A percentile compares a stretch with the other conserved stretches of the same genome.
Evolutionary conservation across 768 basidiomycete genomes (phyloP).

Genomic region (Lactifluus rugatus): DNA sequence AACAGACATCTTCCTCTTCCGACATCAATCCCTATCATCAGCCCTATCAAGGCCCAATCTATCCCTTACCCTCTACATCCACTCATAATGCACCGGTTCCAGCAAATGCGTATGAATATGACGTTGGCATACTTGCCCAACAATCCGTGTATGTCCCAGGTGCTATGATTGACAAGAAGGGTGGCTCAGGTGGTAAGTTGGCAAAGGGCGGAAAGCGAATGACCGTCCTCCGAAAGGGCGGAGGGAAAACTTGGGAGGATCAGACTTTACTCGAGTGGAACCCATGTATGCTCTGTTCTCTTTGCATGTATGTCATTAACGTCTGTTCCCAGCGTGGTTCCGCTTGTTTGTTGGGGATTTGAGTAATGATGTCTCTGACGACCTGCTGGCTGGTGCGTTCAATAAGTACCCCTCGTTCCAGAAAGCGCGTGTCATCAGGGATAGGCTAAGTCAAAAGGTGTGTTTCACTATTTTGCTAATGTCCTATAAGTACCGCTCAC

Average conservation of each 20-base stretch:
- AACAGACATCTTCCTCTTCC: constrained; percentile 16
- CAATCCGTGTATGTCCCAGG: constrained; percentile 90
- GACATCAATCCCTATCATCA: constrained; percentile 79
- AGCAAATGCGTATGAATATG: constrained; percentile 87
- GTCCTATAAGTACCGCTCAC: constrained; percentile 12
- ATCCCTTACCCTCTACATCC: constrained; percentile 51
- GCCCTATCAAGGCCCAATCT: constrained; percentile 68
- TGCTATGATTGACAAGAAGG: constrained; percentile 81
- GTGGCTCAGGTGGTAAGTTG: constrained; percentile 75
- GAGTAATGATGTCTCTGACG: constrained; percentile 96
- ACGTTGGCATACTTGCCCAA: constrained; percentile 82
- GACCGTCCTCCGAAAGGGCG: constrained; percentile 92
- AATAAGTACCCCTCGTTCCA: constrained; percentile 87
- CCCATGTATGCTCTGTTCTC: constrained; percentile 52
- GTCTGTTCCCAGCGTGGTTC: constrained; percentile 69
- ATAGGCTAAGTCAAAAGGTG: constrained; percentile 89
- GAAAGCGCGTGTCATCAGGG: constrained; percentile 92
- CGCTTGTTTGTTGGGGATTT: constrained; percentile 95
- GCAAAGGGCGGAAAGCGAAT: constrained; percentile 86
- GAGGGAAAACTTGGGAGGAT: constrained; percentile 97
- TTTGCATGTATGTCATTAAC: constrained; percentile 4
- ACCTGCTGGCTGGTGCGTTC: constrained; percentile 87
- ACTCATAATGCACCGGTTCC: constrained; percentile 70
- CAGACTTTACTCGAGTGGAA: constrained; percentile 97
- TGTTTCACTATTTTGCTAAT: constrained; percentile 9